Evolutionary conservation across 352 stramenopile species (phyloP).

Genomic region (Achlya hypogyna): DNA sequence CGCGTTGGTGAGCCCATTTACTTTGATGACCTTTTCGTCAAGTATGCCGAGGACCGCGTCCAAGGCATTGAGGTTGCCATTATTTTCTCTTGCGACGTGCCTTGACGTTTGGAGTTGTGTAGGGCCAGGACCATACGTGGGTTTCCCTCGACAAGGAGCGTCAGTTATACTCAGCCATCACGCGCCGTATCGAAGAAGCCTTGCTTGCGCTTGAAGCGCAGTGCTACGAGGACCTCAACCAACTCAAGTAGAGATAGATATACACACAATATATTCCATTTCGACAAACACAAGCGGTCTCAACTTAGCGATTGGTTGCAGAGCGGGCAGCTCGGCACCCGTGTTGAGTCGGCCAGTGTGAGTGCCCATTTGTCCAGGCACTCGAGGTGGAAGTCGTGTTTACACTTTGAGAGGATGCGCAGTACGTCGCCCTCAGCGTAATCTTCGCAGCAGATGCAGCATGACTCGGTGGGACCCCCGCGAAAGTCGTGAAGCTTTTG

Average conservation of each 20-base stretch:
- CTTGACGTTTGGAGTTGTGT: background rate
- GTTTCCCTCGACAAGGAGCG: constrained; percentile 56
- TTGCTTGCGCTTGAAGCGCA: constrained; percentile 35
- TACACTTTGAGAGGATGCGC: constrained; percentile 69
- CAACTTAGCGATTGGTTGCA: constrained; percentile 58
- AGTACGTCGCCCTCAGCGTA: constrained; percentile 70
- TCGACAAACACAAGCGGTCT: background rate
- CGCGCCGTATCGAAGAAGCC: constrained; percentile 67
- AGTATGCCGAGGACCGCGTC: constrained; percentile 41
- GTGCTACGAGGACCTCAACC: constrained; percentile 3
- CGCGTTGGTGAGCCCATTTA: constrained; percentile 66
- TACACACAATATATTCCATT: background rate
- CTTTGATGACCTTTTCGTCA: constrained; percentile 75
- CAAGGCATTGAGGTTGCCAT: constrained; percentile 24
- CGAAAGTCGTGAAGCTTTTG: constrained; percentile 61
- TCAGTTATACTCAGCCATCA: constrained; percentile 76
- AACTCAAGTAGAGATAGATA: background rate
- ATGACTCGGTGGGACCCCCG: constrained; percentile 67
- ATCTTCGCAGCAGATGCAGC: constrained; percentile 83
- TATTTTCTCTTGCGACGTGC: background rate
- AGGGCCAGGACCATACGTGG: constrained; percentile 28
- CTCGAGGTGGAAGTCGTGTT: constrained; percentile 84
- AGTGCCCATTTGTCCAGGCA: constrained; percentile 85
- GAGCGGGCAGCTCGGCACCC: constrained; percentile 62
- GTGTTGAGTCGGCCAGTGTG: constrained; percentile 57